phyloP scores from a whole-genome alignment of 345 rosid species.

The Anacardium occidentale region DNA sequence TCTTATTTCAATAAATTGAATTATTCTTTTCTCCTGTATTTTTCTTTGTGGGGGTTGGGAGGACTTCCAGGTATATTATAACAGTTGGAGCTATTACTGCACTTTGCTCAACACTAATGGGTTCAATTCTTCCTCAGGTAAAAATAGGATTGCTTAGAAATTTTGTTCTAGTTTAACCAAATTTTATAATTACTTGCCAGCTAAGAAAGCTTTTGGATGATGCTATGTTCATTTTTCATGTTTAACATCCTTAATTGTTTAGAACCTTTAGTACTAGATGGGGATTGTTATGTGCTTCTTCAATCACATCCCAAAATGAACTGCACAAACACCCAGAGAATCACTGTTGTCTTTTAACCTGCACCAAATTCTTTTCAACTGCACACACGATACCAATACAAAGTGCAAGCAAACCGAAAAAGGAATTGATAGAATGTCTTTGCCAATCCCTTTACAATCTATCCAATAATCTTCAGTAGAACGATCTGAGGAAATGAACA shows the following conservation, averaged over 20 bases:
- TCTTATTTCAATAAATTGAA: not conserved
- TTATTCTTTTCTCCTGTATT: not conserved
- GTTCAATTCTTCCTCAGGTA: constrained; percentile 97
- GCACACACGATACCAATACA: no score
- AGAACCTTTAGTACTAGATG: not conserved
- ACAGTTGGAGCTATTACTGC: constrained; percentile 93
- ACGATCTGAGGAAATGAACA: no score
- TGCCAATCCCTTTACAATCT: no score
- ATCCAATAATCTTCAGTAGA: no score
- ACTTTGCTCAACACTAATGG: constrained; percentile 93
- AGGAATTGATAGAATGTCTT: no score
- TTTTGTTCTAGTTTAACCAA: not conserved
- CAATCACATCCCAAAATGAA: no score
- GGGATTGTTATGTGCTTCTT: no score
- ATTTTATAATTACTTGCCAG: not conserved
- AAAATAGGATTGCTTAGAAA: not conserved
- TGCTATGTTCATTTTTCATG: not conserved
- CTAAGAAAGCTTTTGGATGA: not conserved
- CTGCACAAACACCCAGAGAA: no score
- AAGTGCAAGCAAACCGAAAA: no score
- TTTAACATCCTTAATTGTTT: not conserved
- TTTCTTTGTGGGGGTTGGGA: constrained; percentile 6
- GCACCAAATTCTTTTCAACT: no score
- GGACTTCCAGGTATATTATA: constrained; percentile 61
- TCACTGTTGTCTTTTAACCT: no score